Evolutionary conservation across 1,139 yeast species (phyloP), one percentile per base, ranked within the genome.

Genomic region (Trichomonascaceae sp.): DNA sequence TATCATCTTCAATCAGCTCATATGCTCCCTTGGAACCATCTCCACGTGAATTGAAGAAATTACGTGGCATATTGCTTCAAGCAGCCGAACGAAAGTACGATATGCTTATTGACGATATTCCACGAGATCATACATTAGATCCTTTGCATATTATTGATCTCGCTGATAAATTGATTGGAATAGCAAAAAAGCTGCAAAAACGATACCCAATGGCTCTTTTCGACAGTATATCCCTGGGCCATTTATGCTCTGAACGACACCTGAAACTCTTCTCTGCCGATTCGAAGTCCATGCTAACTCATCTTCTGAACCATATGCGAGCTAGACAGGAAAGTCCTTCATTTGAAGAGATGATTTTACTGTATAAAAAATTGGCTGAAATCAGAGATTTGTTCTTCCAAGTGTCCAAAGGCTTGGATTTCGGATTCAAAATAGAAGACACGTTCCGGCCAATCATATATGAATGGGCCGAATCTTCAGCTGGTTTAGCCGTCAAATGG

Each of bases 231-330:
- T 70, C 78, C 49, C 80, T 87, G 43, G 72, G 88, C 3, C 71
- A 74, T 51, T 76, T 82, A 0, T 79, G 81, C 13, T 85, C 84
- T 0, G 75, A 78, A 1, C 76, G 82, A 5, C 76, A 84, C 18
- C 76, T 85, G 9, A 77, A 79, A 2, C 78, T 85, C 67, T 82
- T 85, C 64, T 80, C 83, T 0, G 78, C 80, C 2, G 95, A 87
- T 65, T 76, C 86, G 1, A 74, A 77, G 56, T 79, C 81, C 43
- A 84, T 87, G 70, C 69, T 85, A 44, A 72, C 74, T 32, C 84
- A 83, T 63, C 76, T 84, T 51, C 57, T 53, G 78, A 76, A 56
- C 69, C 79, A 50, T 72, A 76, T 61, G 67, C 77, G 74, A 53
- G 63, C 64, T 0, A 53, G 61, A 12, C 57, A 63, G 2, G 65